Percentiles rank a stretch among this genome's conserved stretches.
phyloP scores from a whole-genome alignment of 352 stramenopile species.

The Blastocystis sp. region DNA sequence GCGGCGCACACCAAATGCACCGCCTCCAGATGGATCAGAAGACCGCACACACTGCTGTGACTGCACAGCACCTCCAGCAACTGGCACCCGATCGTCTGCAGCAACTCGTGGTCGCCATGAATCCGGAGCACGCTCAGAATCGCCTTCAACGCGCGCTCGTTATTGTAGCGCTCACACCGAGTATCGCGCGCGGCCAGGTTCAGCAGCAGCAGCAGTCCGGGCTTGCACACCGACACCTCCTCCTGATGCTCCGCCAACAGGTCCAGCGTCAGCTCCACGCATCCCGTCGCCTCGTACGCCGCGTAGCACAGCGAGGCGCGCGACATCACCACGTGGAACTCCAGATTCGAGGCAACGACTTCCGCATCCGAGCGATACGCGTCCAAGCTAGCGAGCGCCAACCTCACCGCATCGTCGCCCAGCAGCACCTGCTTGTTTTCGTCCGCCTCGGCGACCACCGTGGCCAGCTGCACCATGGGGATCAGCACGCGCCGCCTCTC shows the following conservation, averaged over 20 bases:
- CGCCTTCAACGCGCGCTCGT: background rate
- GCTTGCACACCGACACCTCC: background rate
- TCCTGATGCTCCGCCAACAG: background rate
- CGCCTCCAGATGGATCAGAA: slow-evolving; percentile 19
- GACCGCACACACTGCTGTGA: background rate
- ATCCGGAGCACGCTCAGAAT: slow-evolving; percentile 10
- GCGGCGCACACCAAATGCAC: slow-evolving; percentile 28
- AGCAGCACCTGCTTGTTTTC: slow-evolving; percentile 10
- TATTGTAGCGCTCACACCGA: background rate
- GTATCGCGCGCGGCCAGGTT: background rate
- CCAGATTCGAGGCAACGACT: background rate
- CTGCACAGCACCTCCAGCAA: background rate
- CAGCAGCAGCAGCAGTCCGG: slow-evolving; percentile 24
- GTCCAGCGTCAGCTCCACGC: background rate
- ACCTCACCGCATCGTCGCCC: background rate
- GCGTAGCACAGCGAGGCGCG: background rate
- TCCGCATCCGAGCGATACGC: background rate
- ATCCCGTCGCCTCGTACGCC: background rate
- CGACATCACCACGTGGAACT: slow-evolving; percentile 55
- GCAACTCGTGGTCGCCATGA: background rate
- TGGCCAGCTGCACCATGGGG: background rate
- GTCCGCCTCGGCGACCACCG: slow-evolving; percentile 1
- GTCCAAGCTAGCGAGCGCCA: background rate
- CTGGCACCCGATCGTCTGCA: background rate
- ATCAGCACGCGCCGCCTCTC: slow-evolving; percentile 10